phyloP scores from a whole-genome alignment of 371 early-diverging fungal species.

The Mucor lusitanicus region DNA sequence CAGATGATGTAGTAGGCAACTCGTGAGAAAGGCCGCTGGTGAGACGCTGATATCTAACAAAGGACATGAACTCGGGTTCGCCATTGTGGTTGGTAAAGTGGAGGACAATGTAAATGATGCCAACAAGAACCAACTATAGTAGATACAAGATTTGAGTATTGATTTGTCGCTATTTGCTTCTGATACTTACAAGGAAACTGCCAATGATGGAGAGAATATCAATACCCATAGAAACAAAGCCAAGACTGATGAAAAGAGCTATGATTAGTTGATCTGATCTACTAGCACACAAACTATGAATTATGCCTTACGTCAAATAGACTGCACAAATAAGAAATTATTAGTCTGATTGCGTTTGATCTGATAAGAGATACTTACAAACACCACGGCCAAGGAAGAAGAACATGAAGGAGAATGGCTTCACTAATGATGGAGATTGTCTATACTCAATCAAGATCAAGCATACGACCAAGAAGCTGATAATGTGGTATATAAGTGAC shows the following conservation, averaged over 20 bases:
- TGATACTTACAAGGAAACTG: conserved; percentile 15
- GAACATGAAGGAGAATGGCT: conserved; percentile 26
- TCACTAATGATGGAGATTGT: conserved; percentile 16
- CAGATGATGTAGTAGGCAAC: not conserved
- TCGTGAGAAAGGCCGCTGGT: conserved; percentile 11
- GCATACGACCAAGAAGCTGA: conserved; percentile 9
- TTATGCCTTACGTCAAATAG: conserved; percentile 20
- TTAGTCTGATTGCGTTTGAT: not conserved
- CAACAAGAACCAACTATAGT: conserved; percentile 17
- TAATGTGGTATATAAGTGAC: not conserved
- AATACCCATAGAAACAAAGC: conserved; percentile 12
- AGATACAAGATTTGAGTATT: not conserved
- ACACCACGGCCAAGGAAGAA: conserved; percentile 26
- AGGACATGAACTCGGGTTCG: conserved; percentile 22
- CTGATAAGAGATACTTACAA: conserved; percentile 15
- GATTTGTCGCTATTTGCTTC: not conserved
- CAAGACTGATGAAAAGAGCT: conserved; percentile 7
- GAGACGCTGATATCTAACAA: conserved; percentile 13
- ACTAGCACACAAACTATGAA: too few relatives aligned
- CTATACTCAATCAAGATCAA: conserved; percentile 12
- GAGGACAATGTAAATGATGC: conserved; percentile 15
- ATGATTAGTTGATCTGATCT: not conserved
- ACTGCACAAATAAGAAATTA: conserved; percentile 7
- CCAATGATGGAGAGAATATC: conserved; percentile 8
- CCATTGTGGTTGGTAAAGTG: conserved; percentile 7